These are phyloP conservation scores for Xylaria sp. DNA, from an alignment of 2,329 filamentous ascomycete genomes.

Conservation along the genomic window DNA sequence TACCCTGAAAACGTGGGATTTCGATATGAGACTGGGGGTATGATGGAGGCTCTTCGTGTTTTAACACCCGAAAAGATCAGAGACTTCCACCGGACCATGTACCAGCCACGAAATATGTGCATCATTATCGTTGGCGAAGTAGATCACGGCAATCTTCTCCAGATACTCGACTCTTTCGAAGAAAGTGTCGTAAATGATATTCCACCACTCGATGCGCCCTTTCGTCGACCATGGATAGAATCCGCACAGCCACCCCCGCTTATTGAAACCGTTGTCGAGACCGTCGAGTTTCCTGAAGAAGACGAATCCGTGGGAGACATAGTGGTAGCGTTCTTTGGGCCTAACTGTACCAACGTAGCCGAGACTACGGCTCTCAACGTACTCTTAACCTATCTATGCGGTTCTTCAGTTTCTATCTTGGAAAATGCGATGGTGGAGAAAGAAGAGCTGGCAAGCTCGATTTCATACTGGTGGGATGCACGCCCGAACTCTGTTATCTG, in stretches of 20 bases:
- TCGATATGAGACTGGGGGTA: constrained; percentile 96
- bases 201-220: constrained; percentile 77
- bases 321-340: constrained; percentile 86
- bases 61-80: constrained; percentile 90
- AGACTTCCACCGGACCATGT: constrained; percentile 96
- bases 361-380: constrained; percentile 80
- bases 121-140: constrained; percentile 93
- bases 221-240: constrained; percentile 90
- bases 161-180: constrained; percentile 89
- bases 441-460: constrained; percentile 88
- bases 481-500: constrained; percentile 86
- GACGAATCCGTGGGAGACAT: constrained; percentile 95
- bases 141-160: constrained; percentile 81
- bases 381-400: constrained; percentile 86
- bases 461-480: constrained; percentile 81
- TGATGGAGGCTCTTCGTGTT: constrained; percentile 90
- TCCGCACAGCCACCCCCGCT: constrained; percentile 81
- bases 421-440: constrained; percentile 94
- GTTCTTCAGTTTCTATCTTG: constrained; percentile 90
- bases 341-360: constrained; percentile 77
- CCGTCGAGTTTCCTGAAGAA: constrained; percentile 92
- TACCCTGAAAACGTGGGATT: constrained; percentile 94
- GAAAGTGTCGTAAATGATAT: constrained; percentile 85
- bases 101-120: constrained; percentile 95
- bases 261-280: constrained; percentile 77